These are phyloP conservation scores for Pilaira anomala DNA, from an alignment of 192 early-diverging fungal species.

Conservation along the genomic window DNA sequence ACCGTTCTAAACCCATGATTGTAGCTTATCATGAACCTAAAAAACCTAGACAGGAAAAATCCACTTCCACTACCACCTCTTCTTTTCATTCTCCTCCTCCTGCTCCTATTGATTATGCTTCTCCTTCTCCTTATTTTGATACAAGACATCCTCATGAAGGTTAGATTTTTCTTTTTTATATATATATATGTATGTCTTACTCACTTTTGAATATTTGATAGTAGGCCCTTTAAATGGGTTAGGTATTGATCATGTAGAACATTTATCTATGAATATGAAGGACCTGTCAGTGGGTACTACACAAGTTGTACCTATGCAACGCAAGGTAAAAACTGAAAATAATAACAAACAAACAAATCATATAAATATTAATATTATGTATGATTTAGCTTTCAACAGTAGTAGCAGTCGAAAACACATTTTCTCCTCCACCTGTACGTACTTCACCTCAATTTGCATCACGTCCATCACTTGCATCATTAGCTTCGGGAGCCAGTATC, in stretches of 20 bases:
- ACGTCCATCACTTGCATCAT: constrained; percentile 20
- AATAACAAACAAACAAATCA: neutral
- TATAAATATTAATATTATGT: neutral
- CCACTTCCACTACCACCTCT: constrained; percentile 1
- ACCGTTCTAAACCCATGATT: constrained; percentile 80
- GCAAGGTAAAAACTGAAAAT: constrained; percentile 2
- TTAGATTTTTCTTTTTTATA: neutral
- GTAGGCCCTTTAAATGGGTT: constrained; percentile 10
- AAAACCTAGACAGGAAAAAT: constrained; percentile 62
- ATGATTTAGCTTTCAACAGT: neutral
- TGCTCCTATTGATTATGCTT: neutral
- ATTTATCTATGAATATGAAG: neutral
- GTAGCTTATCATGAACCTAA: constrained; percentile 90
- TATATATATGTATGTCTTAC: neutral
- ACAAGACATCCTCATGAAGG: constrained; percentile 17
- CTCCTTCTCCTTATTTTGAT: constrained; percentile 9
- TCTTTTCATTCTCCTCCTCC: constrained; percentile 15
- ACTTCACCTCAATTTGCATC: constrained; percentile 4
- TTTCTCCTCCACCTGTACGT: neutral
- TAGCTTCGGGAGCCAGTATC: constrained; percentile 22
- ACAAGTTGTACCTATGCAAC: constrained; percentile 4
- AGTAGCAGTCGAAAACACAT: neutral
- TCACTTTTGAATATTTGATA: neutral
- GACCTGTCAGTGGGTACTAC: constrained; percentile 1
- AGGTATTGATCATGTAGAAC: constrained; percentile 14